phyloP scores from a whole-genome alignment of 306 rosid species.

The Rosa multiflora region DNA sequence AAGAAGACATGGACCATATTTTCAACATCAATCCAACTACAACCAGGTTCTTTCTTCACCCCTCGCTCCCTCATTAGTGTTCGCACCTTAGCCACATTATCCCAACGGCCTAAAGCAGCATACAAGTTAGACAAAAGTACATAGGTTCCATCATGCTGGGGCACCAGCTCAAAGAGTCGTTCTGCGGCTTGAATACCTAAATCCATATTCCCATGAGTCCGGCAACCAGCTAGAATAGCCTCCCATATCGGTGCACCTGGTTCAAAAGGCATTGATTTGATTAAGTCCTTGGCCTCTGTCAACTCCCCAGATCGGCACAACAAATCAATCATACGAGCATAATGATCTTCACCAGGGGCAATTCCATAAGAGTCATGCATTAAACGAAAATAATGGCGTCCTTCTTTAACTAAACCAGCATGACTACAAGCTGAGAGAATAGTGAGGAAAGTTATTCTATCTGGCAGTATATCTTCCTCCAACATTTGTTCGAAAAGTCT shows the following conservation, averaged over 20 bases:
- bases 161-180: slow-evolving; percentile 27
- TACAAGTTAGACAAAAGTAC: slow-evolving; percentile 28
- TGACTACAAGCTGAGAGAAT: slow-evolving; percentile 35
- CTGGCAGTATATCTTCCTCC: slow-evolving; percentile 25
- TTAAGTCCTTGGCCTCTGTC: slow-evolving; percentile 17
- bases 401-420: slow-evolving; percentile 28
- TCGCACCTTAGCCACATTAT: slow-evolving; percentile 26
- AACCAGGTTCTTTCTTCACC: slow-evolving; percentile 33
- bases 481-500: slow-evolving; percentile 25
- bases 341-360: slow-evolving; percentile 28
- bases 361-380: slow-evolving; percentile 20
- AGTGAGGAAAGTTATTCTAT: slow-evolving; percentile 29
- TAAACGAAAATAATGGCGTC: slow-evolving; percentile 24
- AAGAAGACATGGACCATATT: slow-evolving; percentile 31
- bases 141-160: slow-evolving; percentile 28
- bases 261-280: slow-evolving; percentile 25
- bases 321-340: slow-evolving; percentile 31
- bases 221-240: slow-evolving; percentile 29
- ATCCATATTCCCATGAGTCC: slow-evolving; percentile 28
- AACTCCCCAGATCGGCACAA: slow-evolving; percentile 29
- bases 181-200: slow-evolving; percentile 31
- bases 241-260: slow-evolving; percentile 28
- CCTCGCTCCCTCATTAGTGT: slow-evolving; percentile 29
- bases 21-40: slow-evolving; percentile 31
- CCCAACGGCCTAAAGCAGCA: slow-evolving; percentile 22